These are phyloP conservation scores for Claviceps monticola DNA, from an alignment of 2,329 filamentous ascomycete species.

Conservation along the genomic window DNA sequence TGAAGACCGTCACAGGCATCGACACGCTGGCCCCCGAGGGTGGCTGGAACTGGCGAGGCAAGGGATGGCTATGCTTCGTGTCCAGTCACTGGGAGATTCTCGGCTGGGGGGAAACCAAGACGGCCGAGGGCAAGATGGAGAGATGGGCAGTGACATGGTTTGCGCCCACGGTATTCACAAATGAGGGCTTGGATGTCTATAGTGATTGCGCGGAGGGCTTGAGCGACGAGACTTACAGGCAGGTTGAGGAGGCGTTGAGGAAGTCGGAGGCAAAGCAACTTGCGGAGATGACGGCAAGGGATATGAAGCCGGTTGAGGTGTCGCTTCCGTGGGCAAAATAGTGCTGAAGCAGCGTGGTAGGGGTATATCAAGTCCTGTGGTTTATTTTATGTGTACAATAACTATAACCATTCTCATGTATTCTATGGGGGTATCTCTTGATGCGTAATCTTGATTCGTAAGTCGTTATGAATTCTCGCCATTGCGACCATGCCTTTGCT, in stretches of 20 bases:
- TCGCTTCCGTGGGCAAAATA: slow-evolving; percentile 33
- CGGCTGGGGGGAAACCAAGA: slow-evolving; percentile 49
- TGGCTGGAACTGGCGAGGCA: slow-evolving; percentile 65
- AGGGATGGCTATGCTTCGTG: slow-evolving; percentile 58
- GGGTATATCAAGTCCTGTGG: background rate
- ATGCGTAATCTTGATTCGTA: background rate
- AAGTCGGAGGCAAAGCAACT: slow-evolving; percentile 38
- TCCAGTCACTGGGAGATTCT: slow-evolving; percentile 70
- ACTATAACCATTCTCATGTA: background rate
- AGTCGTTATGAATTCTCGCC: background rate
- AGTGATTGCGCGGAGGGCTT: slow-evolving; percentile 48
- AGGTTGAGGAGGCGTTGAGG: slow-evolving; percentile 39
- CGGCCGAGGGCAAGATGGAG: slow-evolving; percentile 28
- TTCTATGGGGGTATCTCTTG: background rate
- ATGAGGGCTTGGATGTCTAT: slow-evolving; percentile 70
- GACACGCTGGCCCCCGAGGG: slow-evolving; percentile 33
- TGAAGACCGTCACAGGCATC: slow-evolving; percentile 50
- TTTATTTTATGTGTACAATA: background rate
- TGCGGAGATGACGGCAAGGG: slow-evolving; percentile 30
- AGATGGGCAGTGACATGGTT: slow-evolving; percentile 78
- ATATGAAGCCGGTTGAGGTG: slow-evolving; percentile 39
- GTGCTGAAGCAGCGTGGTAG: background rate
- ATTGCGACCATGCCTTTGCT: slow-evolving; percentile 5
- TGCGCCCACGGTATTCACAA: slow-evolving; percentile 68
- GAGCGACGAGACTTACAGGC: slow-evolving; percentile 38